A percentile compares a stretch with the other conserved stretches of the same genome.
phyloP scores from a whole-genome alignment of 1,284 basidiomycete genomes.

The Trichosporon inkin region DNA sequence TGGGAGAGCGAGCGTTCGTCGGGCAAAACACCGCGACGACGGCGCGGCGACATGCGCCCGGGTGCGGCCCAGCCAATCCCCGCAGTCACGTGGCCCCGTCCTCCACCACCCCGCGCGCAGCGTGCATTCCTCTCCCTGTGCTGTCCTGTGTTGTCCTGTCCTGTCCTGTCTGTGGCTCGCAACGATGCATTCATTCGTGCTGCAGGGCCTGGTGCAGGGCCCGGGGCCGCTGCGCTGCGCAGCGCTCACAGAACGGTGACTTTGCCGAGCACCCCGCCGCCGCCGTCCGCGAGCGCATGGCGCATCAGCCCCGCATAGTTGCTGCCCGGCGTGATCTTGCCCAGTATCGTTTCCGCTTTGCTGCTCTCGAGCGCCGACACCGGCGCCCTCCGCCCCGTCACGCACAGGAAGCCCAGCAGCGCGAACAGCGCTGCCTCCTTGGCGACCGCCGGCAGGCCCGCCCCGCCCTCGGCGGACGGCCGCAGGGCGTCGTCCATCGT shows the following conservation, averaged over 20 bases:
- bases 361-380: conserved; percentile 17
- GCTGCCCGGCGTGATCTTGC: conserved; percentile 23
- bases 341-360: conserved; percentile 15
- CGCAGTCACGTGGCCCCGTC: too few species aligned
- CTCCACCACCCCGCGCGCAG: too few species aligned
- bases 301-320: conserved; percentile 20
- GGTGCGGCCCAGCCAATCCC: too few species aligned
- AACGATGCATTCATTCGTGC: too few species aligned
- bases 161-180: too few species aligned
- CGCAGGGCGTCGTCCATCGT: conserved; percentile 20
- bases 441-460: conserved; percentile 20
- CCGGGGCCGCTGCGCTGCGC: too few species aligned
- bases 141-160: too few species aligned
- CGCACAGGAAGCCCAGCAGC: conserved; percentile 22
- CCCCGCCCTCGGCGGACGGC: neutral
- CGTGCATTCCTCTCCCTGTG: too few species aligned
- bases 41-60: neutral
- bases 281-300: neutral
- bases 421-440: conserved; percentile 30
- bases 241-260: neutral
- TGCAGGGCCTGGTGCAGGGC: too few species aligned
- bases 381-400: conserved; percentile 16
- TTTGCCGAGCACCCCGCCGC: neutral
- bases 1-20: neutral
- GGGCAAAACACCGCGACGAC: conserved; percentile 1